phyloP scores from a whole-genome alignment of 1,139 yeast species.

The Hyphopichia pseudoburtonii region DNA sequence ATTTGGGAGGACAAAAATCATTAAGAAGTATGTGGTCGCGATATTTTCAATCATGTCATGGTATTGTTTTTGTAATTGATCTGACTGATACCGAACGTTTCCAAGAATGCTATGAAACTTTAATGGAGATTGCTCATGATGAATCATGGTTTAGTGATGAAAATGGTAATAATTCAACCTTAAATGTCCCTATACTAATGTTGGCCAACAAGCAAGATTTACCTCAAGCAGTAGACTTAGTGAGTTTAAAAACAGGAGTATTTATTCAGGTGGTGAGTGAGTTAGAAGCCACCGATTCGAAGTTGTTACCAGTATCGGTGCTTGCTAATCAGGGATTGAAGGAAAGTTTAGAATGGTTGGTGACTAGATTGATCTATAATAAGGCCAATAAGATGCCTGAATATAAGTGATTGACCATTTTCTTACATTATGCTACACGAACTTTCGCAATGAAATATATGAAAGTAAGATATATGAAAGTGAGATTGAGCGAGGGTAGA shows the following conservation, averaged over 20 bases:
- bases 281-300: constrained; percentile 85
- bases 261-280: constrained; percentile 78
- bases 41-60: constrained; percentile 84
- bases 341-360: constrained; percentile 89
- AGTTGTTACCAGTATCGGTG: constrained; percentile 88
- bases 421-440: background rate
- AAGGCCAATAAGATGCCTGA: constrained; percentile 74
- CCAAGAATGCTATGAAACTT: constrained; percentile 74
- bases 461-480: too few species aligned
- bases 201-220: constrained; percentile 93
- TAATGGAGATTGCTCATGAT: constrained; percentile 46
- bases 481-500: too few species aligned
- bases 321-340: constrained; percentile 80
- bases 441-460: too few species aligned
- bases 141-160: constrained; percentile 41
- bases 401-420: constrained; percentile 16
- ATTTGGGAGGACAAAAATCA: constrained; percentile 89
- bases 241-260: constrained; percentile 73
- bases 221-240: constrained; percentile 72
- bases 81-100: constrained; percentile 82
- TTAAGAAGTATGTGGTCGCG: constrained; percentile 84
- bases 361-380: constrained; percentile 73
- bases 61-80: constrained; percentile 87
- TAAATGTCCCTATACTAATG: constrained; percentile 84
- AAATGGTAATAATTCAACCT: constrained; percentile 46